A percentile compares a stretch with the other conserved stretches of the same genome.
phyloP scores from a whole-genome alignment of 371 early-diverging fungal species.

The Saksenaea vasiformis region DNA sequence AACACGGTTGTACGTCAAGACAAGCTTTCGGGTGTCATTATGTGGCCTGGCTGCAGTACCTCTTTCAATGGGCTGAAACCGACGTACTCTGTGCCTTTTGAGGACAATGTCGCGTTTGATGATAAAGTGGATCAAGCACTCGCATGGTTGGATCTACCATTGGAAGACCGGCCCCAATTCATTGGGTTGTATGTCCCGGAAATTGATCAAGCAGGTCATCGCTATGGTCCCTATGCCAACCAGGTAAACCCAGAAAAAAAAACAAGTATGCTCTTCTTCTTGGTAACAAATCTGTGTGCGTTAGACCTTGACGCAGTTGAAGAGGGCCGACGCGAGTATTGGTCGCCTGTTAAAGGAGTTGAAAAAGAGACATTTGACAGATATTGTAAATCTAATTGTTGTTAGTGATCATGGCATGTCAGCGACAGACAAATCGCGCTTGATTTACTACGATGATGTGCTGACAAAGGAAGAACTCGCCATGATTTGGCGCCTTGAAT shows the following conservation, averaged over 20 bases:
- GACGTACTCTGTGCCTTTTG: constrained; percentile 64
- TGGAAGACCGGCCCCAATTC: constrained; percentile 72
- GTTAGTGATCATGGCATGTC: constrained; percentile 97
- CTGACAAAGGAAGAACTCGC: constrained; percentile 33
- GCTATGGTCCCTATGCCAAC: constrained; percentile 74
- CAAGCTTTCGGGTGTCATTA: constrained; percentile 68
- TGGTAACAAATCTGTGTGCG: neutral
- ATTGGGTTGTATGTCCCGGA: constrained; percentile 81
- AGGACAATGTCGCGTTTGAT: constrained; percentile 45
- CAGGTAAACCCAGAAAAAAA: constrained; percentile 33
- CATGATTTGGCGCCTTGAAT: constrained; percentile 36
- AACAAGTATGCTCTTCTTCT: neutral
- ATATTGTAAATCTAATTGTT: constrained; percentile 81
- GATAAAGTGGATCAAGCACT: constrained; percentile 69
- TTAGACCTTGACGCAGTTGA: constrained; percentile 37
- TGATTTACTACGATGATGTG: constrained; percentile 76
- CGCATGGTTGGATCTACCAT: constrained; percentile 80
- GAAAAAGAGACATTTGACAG: constrained; percentile 58
- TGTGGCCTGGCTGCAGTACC: constrained; percentile 90
- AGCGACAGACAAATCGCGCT: constrained; percentile 42
- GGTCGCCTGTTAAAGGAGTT: constrained; percentile 65
- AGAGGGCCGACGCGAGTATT: constrained; percentile 67
- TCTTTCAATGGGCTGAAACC: constrained; percentile 53
- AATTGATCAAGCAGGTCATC: constrained; percentile 85
- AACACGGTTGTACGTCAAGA: constrained; percentile 79